Percentiles rank a stretch among this genome's conserved stretches.
These are phyloP conservation scores for Quercus berberidifolia DNA, from an alignment of 306 rosid species.

Conservation along the genomic window DNA sequence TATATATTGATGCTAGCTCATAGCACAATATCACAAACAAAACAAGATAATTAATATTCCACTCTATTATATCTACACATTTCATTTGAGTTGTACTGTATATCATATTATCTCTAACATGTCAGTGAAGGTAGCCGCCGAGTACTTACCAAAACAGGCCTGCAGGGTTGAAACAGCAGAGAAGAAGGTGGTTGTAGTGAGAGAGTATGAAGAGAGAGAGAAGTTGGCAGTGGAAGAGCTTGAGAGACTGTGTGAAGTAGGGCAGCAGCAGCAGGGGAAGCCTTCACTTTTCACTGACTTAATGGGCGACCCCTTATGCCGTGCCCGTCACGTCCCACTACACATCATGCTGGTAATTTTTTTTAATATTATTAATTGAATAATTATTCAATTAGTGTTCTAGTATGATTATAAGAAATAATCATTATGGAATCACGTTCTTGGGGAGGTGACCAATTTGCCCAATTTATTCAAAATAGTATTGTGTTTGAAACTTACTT, in stretches of 20 bases:
- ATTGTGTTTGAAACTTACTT: too few species aligned
- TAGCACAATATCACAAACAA: constrained; percentile 18
- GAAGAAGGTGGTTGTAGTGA: constrained; percentile 32
- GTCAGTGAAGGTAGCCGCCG: constrained; percentile 65
- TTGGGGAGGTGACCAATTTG: too few species aligned
- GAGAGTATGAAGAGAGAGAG: constrained; percentile 64
- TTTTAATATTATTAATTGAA: not conserved
- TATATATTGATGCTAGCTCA: constrained; percentile 10
- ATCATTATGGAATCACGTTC: too few species aligned
- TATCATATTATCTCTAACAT: constrained; percentile 13
- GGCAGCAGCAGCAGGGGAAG: constrained; percentile 55
- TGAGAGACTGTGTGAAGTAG: constrained; percentile 73
- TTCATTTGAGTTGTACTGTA: constrained; percentile 1
- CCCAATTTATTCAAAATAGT: too few species aligned
- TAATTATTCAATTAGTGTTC: too few species aligned
- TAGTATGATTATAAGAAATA: too few species aligned
- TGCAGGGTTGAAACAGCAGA: constrained; percentile 7
- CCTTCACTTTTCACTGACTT: constrained; percentile 81
- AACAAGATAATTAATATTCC: not conserved
- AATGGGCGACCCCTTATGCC: constrained; percentile 86
- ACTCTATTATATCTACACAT: not conserved
- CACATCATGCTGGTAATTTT: constrained; percentile 81
- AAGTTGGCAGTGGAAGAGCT: constrained; percentile 66
- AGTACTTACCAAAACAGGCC: constrained; percentile 28
- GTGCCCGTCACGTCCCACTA: constrained; percentile 68